Evolutionary conservation across 2,329 filamentous ascomycete genomes (phyloP).

Genomic region (Eutypella sp.): DNA sequence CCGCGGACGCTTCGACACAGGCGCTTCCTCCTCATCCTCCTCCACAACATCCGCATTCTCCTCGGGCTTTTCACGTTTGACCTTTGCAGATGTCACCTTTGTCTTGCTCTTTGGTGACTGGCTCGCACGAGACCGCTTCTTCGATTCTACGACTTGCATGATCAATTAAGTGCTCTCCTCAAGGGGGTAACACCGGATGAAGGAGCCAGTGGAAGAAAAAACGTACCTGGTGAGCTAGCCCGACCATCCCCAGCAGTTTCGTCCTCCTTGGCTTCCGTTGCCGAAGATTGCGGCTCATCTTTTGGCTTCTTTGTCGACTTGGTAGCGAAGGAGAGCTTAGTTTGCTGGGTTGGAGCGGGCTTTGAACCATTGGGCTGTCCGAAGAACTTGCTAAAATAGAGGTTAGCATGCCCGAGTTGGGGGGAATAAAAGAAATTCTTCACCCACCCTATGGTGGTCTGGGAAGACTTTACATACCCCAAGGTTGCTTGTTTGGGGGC

Average conservation of each 20-base stretch:
- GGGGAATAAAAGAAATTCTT: conserved; percentile 6
- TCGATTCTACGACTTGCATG: conserved; percentile 30
- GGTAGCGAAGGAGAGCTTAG: conserved; percentile 71
- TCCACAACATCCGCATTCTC: conserved; percentile 46
- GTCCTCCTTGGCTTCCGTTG: conserved; percentile 31
- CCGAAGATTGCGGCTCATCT: conserved; percentile 22
- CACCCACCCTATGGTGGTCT: conserved; percentile 30
- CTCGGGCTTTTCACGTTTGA: conserved; percentile 29
- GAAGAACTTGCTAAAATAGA: conserved; percentile 72
- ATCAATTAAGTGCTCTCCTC: conserved; percentile 3
- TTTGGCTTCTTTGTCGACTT: conserved; percentile 38
- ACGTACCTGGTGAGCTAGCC: conserved; percentile 35
- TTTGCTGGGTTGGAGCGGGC: conserved; percentile 63
- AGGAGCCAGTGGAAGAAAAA: too few species aligned
- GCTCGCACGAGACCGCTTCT: conserved; percentile 37
- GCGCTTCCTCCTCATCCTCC: conserved; percentile 57
- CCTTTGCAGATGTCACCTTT: conserved; percentile 22
- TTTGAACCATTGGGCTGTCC: conserved; percentile 57
- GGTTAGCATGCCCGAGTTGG: conserved; percentile 7
- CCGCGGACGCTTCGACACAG: conserved; percentile 54
- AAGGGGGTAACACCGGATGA: conserved; percentile 1
- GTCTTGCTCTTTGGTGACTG: conserved; percentile 16
- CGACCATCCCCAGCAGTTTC: too few species aligned
- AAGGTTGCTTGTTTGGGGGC: conserved; percentile 29
- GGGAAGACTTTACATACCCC: conserved; percentile 30